Conservation (phyloP, 306 rosid genomes). For the Styphnolobium japonicum region DNA sequence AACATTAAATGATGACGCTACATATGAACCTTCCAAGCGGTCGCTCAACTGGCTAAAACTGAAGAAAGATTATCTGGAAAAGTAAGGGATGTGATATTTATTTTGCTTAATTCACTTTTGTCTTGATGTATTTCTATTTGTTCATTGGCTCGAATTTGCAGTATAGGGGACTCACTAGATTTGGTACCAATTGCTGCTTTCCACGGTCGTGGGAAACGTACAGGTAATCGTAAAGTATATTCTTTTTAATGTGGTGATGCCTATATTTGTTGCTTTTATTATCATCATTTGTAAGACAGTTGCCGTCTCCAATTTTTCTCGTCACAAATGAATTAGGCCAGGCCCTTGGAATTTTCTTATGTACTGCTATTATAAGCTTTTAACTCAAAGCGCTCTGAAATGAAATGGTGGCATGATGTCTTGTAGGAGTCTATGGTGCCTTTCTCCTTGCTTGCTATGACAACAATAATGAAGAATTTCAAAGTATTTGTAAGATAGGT, state of each 20-base stretch:
- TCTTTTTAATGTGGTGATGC: slow-evolving; percentile 9
- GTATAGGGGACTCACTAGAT: slow-evolving; percentile 94
- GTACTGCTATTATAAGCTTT: slow-evolving; percentile 16
- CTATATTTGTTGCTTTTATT: not conserved
- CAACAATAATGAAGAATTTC: slow-evolving; percentile 73
- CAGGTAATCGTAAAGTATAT: slow-evolving; percentile 53
- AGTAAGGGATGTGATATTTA: slow-evolving; percentile 39
- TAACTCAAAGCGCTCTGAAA: slow-evolving; percentile 15
- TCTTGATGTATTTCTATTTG: slow-evolving; percentile 21
- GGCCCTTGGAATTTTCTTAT: slow-evolving; percentile 12
- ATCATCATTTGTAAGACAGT: not conserved
- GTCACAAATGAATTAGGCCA: not conserved
- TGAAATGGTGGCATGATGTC: slow-evolving; percentile 26
- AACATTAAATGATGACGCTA: slow-evolving; percentile 78
- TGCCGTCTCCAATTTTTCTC: not conserved
- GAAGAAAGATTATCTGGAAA: slow-evolving; percentile 90
- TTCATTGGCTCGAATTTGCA: slow-evolving; percentile 40
- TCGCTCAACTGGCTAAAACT: slow-evolving; percentile 92
- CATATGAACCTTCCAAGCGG: slow-evolving; percentile 90
- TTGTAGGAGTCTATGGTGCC: slow-evolving; percentile 85
- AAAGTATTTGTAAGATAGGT: slow-evolving; percentile 96
- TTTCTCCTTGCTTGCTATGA: slow-evolving; percentile 92
- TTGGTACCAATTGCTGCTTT: slow-evolving; percentile 98
- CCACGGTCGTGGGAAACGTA: slow-evolving; percentile 92
- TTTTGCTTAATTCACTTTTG: slow-evolving; percentile 7